phyloP scores from a whole-genome alignment of 2,329 filamentous ascomycete genomes.

The Aureobasidium mangrovei region DNA sequence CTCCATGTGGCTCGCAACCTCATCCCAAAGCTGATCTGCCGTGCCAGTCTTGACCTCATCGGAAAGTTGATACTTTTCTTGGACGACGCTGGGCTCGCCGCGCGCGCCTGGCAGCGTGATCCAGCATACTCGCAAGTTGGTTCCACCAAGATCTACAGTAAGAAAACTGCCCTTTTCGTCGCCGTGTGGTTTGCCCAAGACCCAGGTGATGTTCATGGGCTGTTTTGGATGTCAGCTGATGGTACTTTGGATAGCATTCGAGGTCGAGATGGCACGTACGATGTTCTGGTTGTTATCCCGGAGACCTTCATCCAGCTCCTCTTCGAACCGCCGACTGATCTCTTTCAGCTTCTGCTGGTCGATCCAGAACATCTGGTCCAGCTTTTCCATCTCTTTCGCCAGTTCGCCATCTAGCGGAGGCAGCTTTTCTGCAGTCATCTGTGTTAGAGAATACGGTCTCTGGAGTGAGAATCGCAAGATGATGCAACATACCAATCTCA shows the following conservation, averaged over 20 bases:
- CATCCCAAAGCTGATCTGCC: slow-evolving; percentile 85
- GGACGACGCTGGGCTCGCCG: slow-evolving; percentile 90
- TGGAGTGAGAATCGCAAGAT: too few relatives aligned
- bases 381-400: slow-evolving; percentile 59
- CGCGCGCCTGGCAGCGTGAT: slow-evolving; percentile 81
- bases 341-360: slow-evolving; percentile 68
- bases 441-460: background rate
- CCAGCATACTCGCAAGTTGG: slow-evolving; percentile 90
- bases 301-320: slow-evolving; percentile 76
- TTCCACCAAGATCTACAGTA: slow-evolving; percentile 92
- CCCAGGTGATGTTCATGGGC: slow-evolving; percentile 94
- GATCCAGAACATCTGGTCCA: slow-evolving; percentile 75
- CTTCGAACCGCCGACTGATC: slow-evolving; percentile 76
- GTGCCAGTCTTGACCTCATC: slow-evolving; percentile 85
- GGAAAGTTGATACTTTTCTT: slow-evolving; percentile 93
- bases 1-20: slow-evolving; percentile 85
- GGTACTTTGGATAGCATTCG: background rate
- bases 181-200: slow-evolving; percentile 82
- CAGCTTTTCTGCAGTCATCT: background rate
- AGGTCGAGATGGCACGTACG: slow-evolving; percentile 45
- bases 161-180: slow-evolving; percentile 80
- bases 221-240: slow-evolving; percentile 30
- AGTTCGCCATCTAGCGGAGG: slow-evolving; percentile 42
- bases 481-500: background rate
- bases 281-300: slow-evolving; percentile 80